These are phyloP conservation scores for Apiosordaria backusii DNA, from an alignment of 495 filamentous ascomycete genomes.

Conservation along the genomic window DNA sequence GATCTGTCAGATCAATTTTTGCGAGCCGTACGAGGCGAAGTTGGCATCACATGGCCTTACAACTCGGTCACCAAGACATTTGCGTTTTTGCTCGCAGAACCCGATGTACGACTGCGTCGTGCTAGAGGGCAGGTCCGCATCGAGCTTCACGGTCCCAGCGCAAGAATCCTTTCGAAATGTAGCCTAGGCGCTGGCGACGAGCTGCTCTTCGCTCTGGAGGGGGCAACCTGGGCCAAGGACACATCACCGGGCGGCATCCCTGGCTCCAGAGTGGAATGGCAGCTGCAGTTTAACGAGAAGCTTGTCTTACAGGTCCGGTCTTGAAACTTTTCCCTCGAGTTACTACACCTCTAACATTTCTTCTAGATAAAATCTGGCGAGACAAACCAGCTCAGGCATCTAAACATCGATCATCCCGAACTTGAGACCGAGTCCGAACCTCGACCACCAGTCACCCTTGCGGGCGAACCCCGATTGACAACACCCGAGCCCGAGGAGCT, in stretches of 20 bases:
- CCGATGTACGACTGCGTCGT: slow-evolving; percentile 78
- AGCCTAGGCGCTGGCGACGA: slow-evolving; percentile 74
- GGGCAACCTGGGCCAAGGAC: slow-evolving; percentile 55
- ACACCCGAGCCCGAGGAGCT: slow-evolving; percentile 12
- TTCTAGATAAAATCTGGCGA: slow-evolving; percentile 35
- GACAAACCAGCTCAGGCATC: slow-evolving; percentile 29
- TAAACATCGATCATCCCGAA: slow-evolving; percentile 48
- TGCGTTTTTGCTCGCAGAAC: slow-evolving; percentile 76
- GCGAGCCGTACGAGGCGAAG: slow-evolving; percentile 53
- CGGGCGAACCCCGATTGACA: slow-evolving; percentile 6
- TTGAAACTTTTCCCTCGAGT: not conserved
- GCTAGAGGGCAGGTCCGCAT: slow-evolving; percentile 79
- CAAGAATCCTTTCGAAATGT: slow-evolving; percentile 61
- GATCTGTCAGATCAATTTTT: slow-evolving; percentile 35
- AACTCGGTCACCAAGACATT: slow-evolving; percentile 67
- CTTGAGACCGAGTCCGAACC: not conserved
- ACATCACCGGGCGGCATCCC: slow-evolving; percentile 56
- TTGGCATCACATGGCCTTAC: slow-evolving; percentile 90
- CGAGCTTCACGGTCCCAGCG: slow-evolving; percentile 68
- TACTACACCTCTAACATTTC: slow-evolving; percentile 5
- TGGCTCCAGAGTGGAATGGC: slow-evolving; percentile 70
- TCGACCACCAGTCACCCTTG: slow-evolving; percentile 12
- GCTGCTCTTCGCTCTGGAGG: slow-evolving; percentile 63
- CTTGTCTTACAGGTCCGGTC: slow-evolving; percentile 56
- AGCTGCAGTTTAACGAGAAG: slow-evolving; percentile 58